Base-by-base conservation (phyloP, 2,329 filamentous ascomycete species). In the Penicillium verrucosum region DNA sequence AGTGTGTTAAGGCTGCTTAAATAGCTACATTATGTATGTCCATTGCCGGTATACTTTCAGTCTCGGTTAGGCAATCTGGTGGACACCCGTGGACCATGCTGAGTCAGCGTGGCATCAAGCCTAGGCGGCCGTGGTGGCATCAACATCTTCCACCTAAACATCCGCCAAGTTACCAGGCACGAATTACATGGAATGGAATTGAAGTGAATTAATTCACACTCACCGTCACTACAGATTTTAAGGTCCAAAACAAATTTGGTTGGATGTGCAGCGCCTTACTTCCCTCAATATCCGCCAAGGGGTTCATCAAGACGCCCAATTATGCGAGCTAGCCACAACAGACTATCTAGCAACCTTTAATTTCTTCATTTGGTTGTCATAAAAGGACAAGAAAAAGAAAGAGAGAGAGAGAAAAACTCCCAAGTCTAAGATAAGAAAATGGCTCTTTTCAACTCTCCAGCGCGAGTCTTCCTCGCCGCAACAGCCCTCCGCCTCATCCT, bases 401-500 rank as follows among this genome's bases (percentile, higher is more conserved):
- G 7, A 14, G 14, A 18, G 6, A 29, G 14, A 9, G 14, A 21
- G 3, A n/a, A 23, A 14, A 18, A 14, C 21, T 10, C 18, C 18
- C 18, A n/a, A 23, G 18, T 5, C 6, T 4, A 23, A 18, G 9
- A 21, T 16, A 37, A 37, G 32, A 56, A 23, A 21, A 65, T 65
- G 64, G 53, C 57, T 27, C 57, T 75, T 25, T 74, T 77, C 54
- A 58, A 65, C 42, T 73, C 70, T 2, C 62, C 73, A 5, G 51
- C 65, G 10, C 62, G 67, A 7, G 65, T 78, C 16, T 73, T 78
- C 51, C 48, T 69, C 32, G 63, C 66, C 23, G 74, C 77, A 11
- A 66, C 86, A 52, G 67, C 86, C 46, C 82, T 99, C 25, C 90
- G 94, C 59, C 71, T 85, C 6, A 73, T 79, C 32, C 86, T 99